These are phyloP conservation scores for Hypoxylon sp. DNA, from an alignment of 2,329 filamentous ascomycete species.

Conservation along the genomic window DNA sequence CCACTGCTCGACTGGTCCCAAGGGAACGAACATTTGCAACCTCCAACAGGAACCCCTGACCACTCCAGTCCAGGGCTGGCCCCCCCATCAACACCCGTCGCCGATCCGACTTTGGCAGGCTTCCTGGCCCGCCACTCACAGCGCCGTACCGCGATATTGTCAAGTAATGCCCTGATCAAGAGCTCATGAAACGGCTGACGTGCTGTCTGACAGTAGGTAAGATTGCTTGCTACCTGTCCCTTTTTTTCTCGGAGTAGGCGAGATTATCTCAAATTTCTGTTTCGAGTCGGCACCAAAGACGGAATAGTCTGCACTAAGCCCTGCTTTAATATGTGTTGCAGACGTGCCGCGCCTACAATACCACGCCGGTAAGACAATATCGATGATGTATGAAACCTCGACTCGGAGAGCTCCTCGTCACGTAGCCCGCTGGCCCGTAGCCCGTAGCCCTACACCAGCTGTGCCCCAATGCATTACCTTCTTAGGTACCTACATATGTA, in stretches of 20 bases:
- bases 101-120: constrained; percentile 2
- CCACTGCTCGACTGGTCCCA: constrained; percentile 22
- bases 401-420: constrained; percentile 1
- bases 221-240: constrained; percentile 20
- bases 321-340: constrained; percentile 10
- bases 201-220: constrained; percentile 27
- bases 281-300: constrained; percentile 14
- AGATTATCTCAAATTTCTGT: constrained; percentile 31
- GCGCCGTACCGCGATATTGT: not conserved
- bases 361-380: constrained; percentile 1
- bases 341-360: constrained; percentile 1
- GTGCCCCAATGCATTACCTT: constrained; percentile 23
- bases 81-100: constrained; percentile 10
- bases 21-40: constrained; percentile 27
- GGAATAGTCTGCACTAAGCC: constrained; percentile 14
- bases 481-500: not conserved
- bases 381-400: constrained; percentile 13
- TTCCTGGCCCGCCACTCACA: constrained; percentile 23
- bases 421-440: constrained; percentile 2
- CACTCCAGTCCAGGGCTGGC: constrained; percentile 2
- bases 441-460: constrained; percentile 10
- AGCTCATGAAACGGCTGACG: constrained; percentile 27
- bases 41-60: constrained; percentile 29
- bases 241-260: constrained; percentile 30
- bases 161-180: constrained; percentile 18